Evolutionary conservation across 345 rosid genomes (phyloP), one percentile per base, ranked within the genome.

Genomic region (Theobroma cacao): DNA sequence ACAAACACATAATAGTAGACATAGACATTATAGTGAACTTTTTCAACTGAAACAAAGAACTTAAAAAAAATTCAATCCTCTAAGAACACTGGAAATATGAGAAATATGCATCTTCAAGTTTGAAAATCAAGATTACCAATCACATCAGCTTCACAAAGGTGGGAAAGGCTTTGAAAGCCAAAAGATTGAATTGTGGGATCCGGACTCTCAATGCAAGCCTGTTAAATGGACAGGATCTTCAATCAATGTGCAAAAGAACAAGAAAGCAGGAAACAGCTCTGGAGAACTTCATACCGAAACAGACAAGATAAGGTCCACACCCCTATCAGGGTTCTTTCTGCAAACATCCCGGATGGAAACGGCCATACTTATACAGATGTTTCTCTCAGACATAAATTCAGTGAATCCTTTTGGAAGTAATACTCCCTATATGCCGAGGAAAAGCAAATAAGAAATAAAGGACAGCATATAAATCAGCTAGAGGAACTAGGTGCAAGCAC

Each of bases 141-240:
- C 80, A 89, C 91, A 86, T 95, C 99, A 85, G 98, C 97, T 92
- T 95, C 97, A 84, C 99, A 95, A 14, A 95, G 93, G 81, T 93
- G 84, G 40, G 96, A 87, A 85, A 95, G 99, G 84, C 99, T 93
- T 85, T 93, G 98, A 75, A 93, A 92, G 77, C 99, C 99, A 81
- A 92, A 85, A 40, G 97, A 88, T 87, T 87, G 90, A 85, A 95
- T 83, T 70, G 87, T 76, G 67, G 86, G 82, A 83, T 95, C 94
- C 76, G 68, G 88, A 85, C 91, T 88, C 85, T 95, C 94, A 77
- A 95, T 87, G 88, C 97, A 95, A 75, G 91, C 91, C 99, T 95
- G 89, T 83, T 75, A n/a, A n/a, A n/a, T n/a, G n/a, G n/a, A n/a
- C n/a, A n/a, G n/a, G n/a, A n/a, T n/a, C n/a, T n/a, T n/a, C n/a